Evolutionary conservation across 345 rosid genomes (phyloP), one percentile per base, ranked within the genome.

Genomic region (Moricandia moricandioides): DNA sequence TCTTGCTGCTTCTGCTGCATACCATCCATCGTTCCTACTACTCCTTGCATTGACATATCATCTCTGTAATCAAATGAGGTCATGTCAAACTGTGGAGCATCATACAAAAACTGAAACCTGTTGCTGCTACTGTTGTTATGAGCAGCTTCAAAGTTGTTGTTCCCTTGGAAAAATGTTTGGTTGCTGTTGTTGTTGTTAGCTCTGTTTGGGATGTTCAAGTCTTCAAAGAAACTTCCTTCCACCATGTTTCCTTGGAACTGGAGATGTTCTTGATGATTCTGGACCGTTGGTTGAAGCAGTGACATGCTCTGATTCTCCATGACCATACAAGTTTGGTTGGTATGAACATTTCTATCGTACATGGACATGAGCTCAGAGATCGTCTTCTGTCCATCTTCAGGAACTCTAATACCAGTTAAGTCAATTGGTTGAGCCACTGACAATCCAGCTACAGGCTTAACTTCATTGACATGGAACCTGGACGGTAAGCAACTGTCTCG

Each of bases 301-400:
- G 81, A 14, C 49, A 78, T 52, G 49, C 49, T 21, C 2, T 21
- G 24, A 21, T 81, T 81, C 56, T 86, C 92, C 45, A 80, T 70
- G 29, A 75, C 77, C 26, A 69, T 71, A 65, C 81, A 13, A 55
- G 74, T 81, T 83, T 79, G 84, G 52, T n/a, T 45, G 62, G 85
- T 77, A 55, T 83, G 92, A 45, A 88, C 72, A 27, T 78, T 92
- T 62, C 83, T 76, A 35, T 92, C 98, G 12, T 92, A 95, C 69
- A 87, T 65, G 3, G 98, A 47, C 54, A 95, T 88, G 37, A 95
- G 96, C 33, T 95, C 92, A 0, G 80, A 84, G 74, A 95, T 95
- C 87, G 81, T 86, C 79, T 88, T 92, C 67, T 88, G 97, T 17
- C 97, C 99, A 65, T 95, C 99, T 79, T 90, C 98, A 29, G 99